phyloP scores from a whole-genome alignment of 805 yeast genomes.

The Cephaloascus albidus region DNA sequence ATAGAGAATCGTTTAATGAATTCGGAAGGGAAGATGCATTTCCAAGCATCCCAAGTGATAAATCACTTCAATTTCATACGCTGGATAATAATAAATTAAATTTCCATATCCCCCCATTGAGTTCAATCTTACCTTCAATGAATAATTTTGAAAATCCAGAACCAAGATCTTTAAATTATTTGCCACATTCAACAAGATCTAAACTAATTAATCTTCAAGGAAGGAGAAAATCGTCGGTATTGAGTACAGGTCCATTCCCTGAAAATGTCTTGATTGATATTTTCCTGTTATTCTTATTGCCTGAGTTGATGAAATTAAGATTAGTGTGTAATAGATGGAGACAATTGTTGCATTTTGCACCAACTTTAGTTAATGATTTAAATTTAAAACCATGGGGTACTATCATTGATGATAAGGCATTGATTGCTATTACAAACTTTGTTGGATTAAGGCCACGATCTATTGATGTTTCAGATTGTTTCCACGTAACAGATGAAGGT shows the following conservation, averaged over 20 bases:
- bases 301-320: slow-evolving; percentile 51
- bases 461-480: slow-evolving; percentile 63
- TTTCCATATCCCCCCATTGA: slow-evolving; percentile 25
- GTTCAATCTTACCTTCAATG: slow-evolving; percentile 24
- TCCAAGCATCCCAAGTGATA: not conserved
- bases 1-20: too few species aligned
- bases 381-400: slow-evolving; percentile 60
- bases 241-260: slow-evolving; percentile 50
- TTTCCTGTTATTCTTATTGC: slow-evolving; percentile 44
- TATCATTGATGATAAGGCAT: slow-evolving; percentile 44
- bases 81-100: not conserved
- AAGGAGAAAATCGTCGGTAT: slow-evolving; percentile 46
- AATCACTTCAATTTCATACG: not conserved
- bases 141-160: slow-evolving; percentile 18
- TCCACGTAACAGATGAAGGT: slow-evolving; percentile 70
- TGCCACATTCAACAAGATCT: slow-evolving; percentile 45
- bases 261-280: slow-evolving; percentile 47
- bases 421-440: slow-evolving; percentile 53
- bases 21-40: not conserved
- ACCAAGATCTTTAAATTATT: slow-evolving; percentile 38
- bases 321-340: slow-evolving; percentile 61
- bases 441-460: slow-evolving; percentile 58
- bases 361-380: slow-evolving; percentile 37
- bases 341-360: slow-evolving; percentile 49
- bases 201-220: slow-evolving; percentile 35